Percentiles rank a stretch among this genome's conserved stretches.
These are phyloP conservation scores for Luzula sylvatica DNA, from an alignment of 176 grass and related monocot species.

Conservation along the genomic window DNA sequence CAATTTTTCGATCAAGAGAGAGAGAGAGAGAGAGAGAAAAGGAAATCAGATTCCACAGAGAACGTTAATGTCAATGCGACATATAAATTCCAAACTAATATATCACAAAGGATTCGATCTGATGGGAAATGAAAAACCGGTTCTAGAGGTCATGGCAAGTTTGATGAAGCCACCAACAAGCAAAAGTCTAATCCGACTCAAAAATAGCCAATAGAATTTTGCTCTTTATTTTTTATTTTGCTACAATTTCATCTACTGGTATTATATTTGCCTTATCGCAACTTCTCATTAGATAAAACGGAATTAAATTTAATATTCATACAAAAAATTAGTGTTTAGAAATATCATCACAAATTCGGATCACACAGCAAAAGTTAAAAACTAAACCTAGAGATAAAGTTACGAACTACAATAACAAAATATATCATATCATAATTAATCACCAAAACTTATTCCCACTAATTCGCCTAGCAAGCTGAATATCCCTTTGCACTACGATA, in stretches of 20 bases:
- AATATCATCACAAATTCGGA: too few relatives aligned
- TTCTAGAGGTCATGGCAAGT: background rate
- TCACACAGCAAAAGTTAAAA: too few relatives aligned
- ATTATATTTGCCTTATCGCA: too few relatives aligned
- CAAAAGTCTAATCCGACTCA: conserved; percentile 46
- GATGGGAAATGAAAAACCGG: background rate
- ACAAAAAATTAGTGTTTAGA: too few relatives aligned
- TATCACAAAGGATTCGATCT: conserved; percentile 7
- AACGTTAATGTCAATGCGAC: conserved; percentile 18
- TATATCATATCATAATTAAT: background rate
- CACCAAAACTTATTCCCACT: conserved; percentile 38
- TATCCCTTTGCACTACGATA: conserved; percentile 66
- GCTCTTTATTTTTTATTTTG: too few relatives aligned
- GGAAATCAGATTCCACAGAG: conserved; percentile 10
- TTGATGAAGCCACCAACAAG: conserved; percentile 34
- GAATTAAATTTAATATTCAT: too few relatives aligned
- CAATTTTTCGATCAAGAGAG: conserved; percentile 22
- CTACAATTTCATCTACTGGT: too few relatives aligned
- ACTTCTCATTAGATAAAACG: too few relatives aligned
- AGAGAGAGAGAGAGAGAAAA: background rate
- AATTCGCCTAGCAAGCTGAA: conserved; percentile 81
- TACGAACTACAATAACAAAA: background rate
- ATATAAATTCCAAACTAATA: conserved; percentile 1
- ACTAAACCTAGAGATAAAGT: too few relatives aligned
- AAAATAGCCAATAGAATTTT: conserved; percentile 11